Base-by-base conservation (phyloP, 352 stramenopile genomes). In the Pythium pyrilobum region DNA sequence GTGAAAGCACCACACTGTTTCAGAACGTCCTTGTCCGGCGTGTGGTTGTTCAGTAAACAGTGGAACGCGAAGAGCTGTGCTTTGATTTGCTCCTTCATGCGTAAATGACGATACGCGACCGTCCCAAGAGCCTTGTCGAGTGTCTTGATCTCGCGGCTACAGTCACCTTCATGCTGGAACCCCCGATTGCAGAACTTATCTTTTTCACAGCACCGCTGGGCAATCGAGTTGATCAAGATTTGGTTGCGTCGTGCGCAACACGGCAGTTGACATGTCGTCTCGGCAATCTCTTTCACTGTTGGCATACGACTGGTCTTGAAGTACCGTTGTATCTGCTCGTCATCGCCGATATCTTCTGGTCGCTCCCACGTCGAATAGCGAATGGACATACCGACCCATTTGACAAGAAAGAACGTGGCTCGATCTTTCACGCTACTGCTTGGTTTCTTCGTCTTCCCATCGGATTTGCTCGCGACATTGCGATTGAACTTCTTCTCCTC, bases 41-140 rank as follows among this genome's bases (percentile, higher is more conserved):
- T 82, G 43, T 96, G 83, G 57, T 94, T 92, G 65, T 96, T 92
- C 42, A 94, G 36, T 27, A 96, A 62, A 48, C 81, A 93, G 64
- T 93, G 83, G 43, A 96, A 94, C 1, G 85, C 85, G 29, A 92
- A 96, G 4, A 96, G 59, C 52, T 96, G 85, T 21, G 83, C 83
- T 50, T 92, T 92, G 23, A 96, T 72, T 56, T 96, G 85, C 51
- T 94, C 83, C 24, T 86, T 69, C 81, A 93, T 92, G 11, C 84
- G 72, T 34, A 91, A 61, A 15, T 77, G 67, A 18, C 77, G 69
- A 43, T 89, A 92, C 9, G 71, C 74, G 3, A 56, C 60, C 21
- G 69, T 92, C 13, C 85, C 85, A 40, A 92, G 92, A 1, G 69
- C 58, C 23, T 82, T 81, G 53, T 84, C 72, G n/a, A 85, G 21